phyloP scores from a whole-genome alignment of 1,284 basidiomycete genomes.

The Cutaneotrichosporon cutaneum region DNA sequence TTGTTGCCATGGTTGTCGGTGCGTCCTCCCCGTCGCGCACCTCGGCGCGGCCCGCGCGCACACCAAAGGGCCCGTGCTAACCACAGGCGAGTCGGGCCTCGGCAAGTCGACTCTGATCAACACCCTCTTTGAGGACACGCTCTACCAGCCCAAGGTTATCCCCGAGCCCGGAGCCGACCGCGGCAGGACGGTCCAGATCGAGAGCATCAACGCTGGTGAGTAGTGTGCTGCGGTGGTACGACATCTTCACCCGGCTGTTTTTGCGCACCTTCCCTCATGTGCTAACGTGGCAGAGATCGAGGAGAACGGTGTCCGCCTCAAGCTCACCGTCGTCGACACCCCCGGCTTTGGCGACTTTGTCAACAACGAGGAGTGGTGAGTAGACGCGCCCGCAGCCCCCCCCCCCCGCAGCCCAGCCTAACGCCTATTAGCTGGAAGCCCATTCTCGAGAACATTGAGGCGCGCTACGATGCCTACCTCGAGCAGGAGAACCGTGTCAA shows the following conservation, averaged over 20 bases:
- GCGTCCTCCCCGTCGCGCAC: slow-evolving; percentile 49
- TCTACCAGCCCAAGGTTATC: slow-evolving; percentile 83
- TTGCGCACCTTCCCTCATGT: neutral
- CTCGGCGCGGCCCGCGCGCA: slow-evolving; percentile 9
- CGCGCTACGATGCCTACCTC: slow-evolving; percentile 90
- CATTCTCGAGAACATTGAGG: slow-evolving; percentile 94
- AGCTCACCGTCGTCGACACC: slow-evolving; percentile 95
- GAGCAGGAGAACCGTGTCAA: slow-evolving; percentile 98
- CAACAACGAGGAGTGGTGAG: slow-evolving; percentile 91
- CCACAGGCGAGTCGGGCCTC: slow-evolving; percentile 87
- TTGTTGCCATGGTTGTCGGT: slow-evolving; percentile 96
- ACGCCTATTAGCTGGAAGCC: slow-evolving; percentile 79
- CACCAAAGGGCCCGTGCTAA: slow-evolving; percentile 24
- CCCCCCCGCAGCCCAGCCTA: neutral
- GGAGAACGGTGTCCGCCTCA: slow-evolving; percentile 90
- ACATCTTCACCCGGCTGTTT: neutral
- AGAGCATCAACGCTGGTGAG: slow-evolving; percentile 92
- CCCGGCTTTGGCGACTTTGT: slow-evolving; percentile 97
- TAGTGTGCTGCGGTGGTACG: slow-evolving; percentile 9
- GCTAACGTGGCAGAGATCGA: slow-evolving; percentile 73
- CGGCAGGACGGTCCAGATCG: slow-evolving; percentile 89
- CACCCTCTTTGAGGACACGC: slow-evolving; percentile 91
- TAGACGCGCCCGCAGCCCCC: slow-evolving; percentile 10
- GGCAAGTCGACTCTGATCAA: slow-evolving; percentile 98
- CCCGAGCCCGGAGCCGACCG: slow-evolving; percentile 79